A percentile compares a stretch with the other conserved stretches of the same genome.
Conservation (phyloP, 768 basidiomycete species). For the Trichaptum fuscoviolaceum region DNA sequence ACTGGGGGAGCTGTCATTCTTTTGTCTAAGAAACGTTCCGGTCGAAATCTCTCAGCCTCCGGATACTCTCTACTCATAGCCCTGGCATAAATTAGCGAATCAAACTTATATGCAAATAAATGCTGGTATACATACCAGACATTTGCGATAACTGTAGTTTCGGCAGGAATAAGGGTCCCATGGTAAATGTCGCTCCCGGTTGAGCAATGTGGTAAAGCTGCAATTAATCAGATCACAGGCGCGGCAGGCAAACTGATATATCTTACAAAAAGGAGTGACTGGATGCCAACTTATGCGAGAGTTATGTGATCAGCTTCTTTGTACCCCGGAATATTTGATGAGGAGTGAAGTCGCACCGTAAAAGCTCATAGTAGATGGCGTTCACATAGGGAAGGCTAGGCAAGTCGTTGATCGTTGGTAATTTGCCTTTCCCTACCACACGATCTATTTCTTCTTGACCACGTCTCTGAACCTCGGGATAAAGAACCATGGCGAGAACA, state of each 20-base stretch:
- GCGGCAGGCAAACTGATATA: neutral
- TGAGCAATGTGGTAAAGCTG: constrained; percentile 6
- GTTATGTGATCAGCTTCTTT: neutral
- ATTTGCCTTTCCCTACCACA: constrained; percentile 7
- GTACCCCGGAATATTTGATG: neutral
- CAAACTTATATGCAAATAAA: neutral
- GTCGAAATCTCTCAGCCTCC: neutral
- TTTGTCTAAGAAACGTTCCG: neutral
- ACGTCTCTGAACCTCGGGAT: constrained; percentile 10
- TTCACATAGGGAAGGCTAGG: constrained; percentile 15
- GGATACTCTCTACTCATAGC: neutral
- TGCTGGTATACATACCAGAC: constrained; percentile 7
- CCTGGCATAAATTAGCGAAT: neutral
- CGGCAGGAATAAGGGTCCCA: constrained; percentile 13
- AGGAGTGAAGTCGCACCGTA: constrained; percentile 9
- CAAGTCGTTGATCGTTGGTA: constrained; percentile 12
- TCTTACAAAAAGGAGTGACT: constrained; percentile 12
- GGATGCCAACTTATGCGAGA: constrained; percentile 4
- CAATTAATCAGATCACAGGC: neutral
- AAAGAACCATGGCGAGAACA: constrained; percentile 11
- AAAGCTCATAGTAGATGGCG: constrained; percentile 14
- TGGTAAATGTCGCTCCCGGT: constrained; percentile 11
- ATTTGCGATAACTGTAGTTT: constrained; percentile 13
- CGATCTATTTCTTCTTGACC: constrained; percentile 9
- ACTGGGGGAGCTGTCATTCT: too few relatives aligned